Evolutionary conservation across 331 rosid genomes (phyloP), one percentile per base, ranked within the genome.

Genomic region (Phaseolus coccineus): DNA sequence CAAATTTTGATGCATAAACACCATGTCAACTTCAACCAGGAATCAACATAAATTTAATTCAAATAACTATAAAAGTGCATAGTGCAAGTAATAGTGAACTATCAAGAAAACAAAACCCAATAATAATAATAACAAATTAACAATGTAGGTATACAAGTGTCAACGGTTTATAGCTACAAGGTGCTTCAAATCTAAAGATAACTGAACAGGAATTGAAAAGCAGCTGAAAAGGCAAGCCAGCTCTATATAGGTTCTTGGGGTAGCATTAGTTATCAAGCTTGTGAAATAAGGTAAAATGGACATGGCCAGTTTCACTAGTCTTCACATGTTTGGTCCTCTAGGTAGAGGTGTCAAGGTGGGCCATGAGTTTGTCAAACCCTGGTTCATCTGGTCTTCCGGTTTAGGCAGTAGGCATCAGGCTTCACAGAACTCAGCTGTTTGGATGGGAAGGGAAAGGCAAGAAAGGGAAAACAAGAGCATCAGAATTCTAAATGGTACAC

Each of bases 331-430:
- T 87, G 90, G 93, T 89, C 90, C 86, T 80, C 90, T 91, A 88
- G 87, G 91, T 86, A 85, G 92, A 87, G 73, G 88, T 95, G 51
- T 93, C 98, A 89, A 89, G 93, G 98, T 91, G 88, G 96, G 96
- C 90, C 93, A 90, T 90, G 96, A 85, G 82, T 88, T 90, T 87
- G 96, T 91, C 92, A 91, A 88, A 93, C 84, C 86, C 87, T 90
- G 97, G 97, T 90, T 95, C 97, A 90, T 90, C 96, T 81, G 89
- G 85, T 93, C 99, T 89, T 95, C 99, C 80, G 69, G 94, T 95
- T 93, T 69, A 89, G 97, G 88, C 93, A 84, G 93, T 76, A 78
- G 97, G 94, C 96, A 89, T 89, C 94, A 67, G 98, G 99, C 99
- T 93, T 95, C 97, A 90, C 89, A 90, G 85, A 89, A 82, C 90